A percentile compares a stretch with the other conserved stretches of the same genome.
Conservation (phyloP, 2,329 filamentous ascomycete species). For the Talaromyces sp. region DNA sequence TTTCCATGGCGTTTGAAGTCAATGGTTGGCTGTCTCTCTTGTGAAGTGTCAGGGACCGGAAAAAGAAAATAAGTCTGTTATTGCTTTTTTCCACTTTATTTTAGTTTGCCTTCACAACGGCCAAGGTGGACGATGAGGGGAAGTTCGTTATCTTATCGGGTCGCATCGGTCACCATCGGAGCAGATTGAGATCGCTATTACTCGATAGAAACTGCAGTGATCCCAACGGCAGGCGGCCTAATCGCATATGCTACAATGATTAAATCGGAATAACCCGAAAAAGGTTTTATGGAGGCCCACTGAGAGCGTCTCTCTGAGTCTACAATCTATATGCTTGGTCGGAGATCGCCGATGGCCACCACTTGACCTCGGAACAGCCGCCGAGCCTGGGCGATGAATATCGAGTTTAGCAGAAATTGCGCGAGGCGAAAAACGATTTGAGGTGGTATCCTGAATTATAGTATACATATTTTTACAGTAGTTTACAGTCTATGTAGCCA, state of each 20-base stretch:
- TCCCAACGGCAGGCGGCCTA: neutral
- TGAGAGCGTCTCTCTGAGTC: neutral
- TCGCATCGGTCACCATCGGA: neutral
- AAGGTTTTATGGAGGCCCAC: neutral
- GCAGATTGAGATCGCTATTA: neutral
- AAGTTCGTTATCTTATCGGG: constrained; percentile 10
- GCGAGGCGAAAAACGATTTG: neutral
- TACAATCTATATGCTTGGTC: neutral
- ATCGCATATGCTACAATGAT: neutral
- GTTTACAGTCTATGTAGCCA: neutral
- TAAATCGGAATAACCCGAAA: neutral
- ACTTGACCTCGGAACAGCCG: neutral
- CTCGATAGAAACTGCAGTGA: neutral
- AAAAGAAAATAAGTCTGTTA: neutral
- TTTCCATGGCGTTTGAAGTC: constrained; percentile 2
- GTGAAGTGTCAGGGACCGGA: neutral
- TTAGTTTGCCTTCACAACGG: neutral
- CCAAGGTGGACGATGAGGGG: neutral
- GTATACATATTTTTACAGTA: neutral
- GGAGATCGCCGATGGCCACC: constrained; percentile 8
- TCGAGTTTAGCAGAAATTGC: no score
- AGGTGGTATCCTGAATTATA: neutral
- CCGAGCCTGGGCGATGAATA: neutral
- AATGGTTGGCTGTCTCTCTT: neutral
- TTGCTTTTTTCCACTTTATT: neutral